These are phyloP conservation scores for Hericium erinaceus DNA, from an alignment of 768 basidiomycete genomes.

Conservation along the genomic window DNA sequence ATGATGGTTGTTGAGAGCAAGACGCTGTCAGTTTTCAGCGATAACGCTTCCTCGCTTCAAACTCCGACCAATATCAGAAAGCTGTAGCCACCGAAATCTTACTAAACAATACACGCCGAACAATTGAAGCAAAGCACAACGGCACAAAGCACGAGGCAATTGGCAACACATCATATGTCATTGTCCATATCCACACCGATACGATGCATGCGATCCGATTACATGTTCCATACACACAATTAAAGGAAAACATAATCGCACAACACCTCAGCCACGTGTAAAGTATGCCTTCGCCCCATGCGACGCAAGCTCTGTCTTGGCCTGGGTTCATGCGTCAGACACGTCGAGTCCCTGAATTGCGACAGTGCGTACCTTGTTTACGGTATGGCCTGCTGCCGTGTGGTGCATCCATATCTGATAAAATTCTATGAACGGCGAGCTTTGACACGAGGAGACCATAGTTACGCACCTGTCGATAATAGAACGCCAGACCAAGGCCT, in stretches of 20 bases:
- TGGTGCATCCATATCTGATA: conserved; percentile 68
- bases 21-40: conserved; percentile 15
- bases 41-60: conserved; percentile 20
- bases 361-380: conserved; percentile 59
- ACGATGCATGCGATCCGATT: neutral
- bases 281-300: conserved; percentile 88
- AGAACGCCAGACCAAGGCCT: conserved; percentile 70
- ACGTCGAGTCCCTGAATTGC: conserved; percentile 4
- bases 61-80: conserved; percentile 27
- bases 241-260: conserved; percentile 3
- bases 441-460: conserved; percentile 8
- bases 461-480: conserved; percentile 60
- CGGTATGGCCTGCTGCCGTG: conserved; percentile 75
- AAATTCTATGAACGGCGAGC: neutral
- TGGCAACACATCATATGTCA: neutral
- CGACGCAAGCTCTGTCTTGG: conserved; percentile 71
- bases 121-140: neutral
- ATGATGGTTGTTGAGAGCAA: conserved; percentile 55
- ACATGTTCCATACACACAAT: neutral
- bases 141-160: neutral
- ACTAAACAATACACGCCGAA: neutral
- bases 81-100: neutral
- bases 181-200: neutral
- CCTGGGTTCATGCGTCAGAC: conserved; percentile 33
- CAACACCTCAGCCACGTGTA: conserved; percentile 54